Conservation (phyloP, 345 rosid genomes). For the rapeseed (Brassica napus) region Da-Ae NC_063450.1:45192001-45192500, state of each 20-base stretch:
- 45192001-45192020: not conserved
- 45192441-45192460: constrained; percentile 34
- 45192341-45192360: constrained; percentile 59
- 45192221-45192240: constrained; percentile 72
- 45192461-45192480: constrained; percentile 5
- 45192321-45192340: constrained; percentile 69
- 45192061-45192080: not conserved
- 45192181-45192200: constrained; percentile 69
- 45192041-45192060: constrained; percentile 4
- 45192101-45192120: constrained; percentile 69
- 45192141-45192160: constrained; percentile 71
- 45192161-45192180: constrained; percentile 58
- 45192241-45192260: constrained; percentile 76
- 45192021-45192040: not conserved
- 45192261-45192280: constrained; percentile 84
- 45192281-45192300: constrained; percentile 62
- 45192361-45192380: constrained; percentile 59
- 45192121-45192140: constrained; percentile 93
- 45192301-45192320: constrained; percentile 77
- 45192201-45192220: constrained; percentile 98
- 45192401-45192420: constrained; percentile 96
- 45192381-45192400: constrained; percentile 84
- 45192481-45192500: constrained; percentile 5
- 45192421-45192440: constrained; percentile 72
- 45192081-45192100: constrained; percentile 23